Evolutionary conservation across 2,329 filamentous ascomycete species (phyloP).

Genomic region (Teratosphaeria gauchensis): DNA sequence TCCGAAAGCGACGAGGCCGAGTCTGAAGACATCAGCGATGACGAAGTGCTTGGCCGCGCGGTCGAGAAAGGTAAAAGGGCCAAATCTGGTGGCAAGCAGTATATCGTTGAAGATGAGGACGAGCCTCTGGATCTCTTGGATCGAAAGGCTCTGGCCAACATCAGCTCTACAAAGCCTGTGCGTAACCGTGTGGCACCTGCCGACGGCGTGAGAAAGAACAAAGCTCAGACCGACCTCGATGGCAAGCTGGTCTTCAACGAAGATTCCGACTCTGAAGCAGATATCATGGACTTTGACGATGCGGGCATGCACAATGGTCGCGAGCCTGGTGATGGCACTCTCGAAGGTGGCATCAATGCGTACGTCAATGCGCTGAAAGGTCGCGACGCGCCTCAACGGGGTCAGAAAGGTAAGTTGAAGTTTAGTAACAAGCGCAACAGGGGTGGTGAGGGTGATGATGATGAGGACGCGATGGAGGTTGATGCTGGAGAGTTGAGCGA

Average conservation of each 20-base stretch:
- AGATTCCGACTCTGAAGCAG: conserved; percentile 27
- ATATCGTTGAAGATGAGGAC: conserved; percentile 89
- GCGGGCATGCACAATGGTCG: conserved; percentile 30
- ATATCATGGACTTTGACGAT: conserved; percentile 51
- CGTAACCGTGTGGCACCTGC: conserved; percentile 43
- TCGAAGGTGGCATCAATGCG: conserved; percentile 48
- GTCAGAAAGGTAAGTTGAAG: conserved; percentile 52
- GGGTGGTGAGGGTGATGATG: conserved; percentile 28
- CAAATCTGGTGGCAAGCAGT: conserved; percentile 51
- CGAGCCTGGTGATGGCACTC: conserved; percentile 30
- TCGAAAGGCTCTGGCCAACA: conserved; percentile 78
- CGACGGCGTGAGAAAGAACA: conserved; percentile 34
- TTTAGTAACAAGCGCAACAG: conserved; percentile 43
- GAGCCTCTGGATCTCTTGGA: conserved; percentile 92
- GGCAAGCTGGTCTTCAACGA: conserved; percentile 69
- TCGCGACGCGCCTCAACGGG: conserved; percentile 47
- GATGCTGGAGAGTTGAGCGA: conserved; percentile 32
- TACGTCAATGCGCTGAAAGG: conserved; percentile 53
- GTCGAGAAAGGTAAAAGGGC: conserved; percentile 47
- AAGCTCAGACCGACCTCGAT: conserved; percentile 63
- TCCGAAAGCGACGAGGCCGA: conserved; percentile 35
- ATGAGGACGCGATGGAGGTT: conserved; percentile 37
- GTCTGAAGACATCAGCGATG: conserved; percentile 51
- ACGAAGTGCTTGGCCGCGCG: conserved; percentile 42
- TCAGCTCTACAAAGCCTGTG: conserved; percentile 78